Evolutionary conservation across 2,329 filamentous ascomycete species (phyloP), one percentile per base, ranked within the genome.

Genomic region (Cytospora schulzeri): DNA sequence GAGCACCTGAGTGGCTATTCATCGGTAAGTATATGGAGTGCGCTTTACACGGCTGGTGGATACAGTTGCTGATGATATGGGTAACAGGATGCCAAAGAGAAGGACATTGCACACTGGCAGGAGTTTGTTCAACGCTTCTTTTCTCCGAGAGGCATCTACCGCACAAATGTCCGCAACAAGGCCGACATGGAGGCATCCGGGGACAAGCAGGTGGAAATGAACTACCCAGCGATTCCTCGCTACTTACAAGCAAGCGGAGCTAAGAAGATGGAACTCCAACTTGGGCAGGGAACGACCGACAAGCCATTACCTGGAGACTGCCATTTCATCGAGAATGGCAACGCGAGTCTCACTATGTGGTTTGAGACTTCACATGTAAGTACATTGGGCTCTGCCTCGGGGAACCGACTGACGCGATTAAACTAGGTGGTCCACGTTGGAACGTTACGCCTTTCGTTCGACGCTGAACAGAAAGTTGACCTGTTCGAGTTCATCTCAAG

Each of bases 171-270:
- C 12, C 55, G 52, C n/a, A 64, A 66, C 31, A 66, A 66, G 33
- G 48, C 60, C 50, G 62, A 64, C 31, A 38, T 35, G 5, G 65
- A 66, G 54, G 55, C 57, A 51, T 57, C 57, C 17, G 57, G 57
- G 26, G 85, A 89, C 62, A 97, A 96, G 79, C 87, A 90, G 71
- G 97, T 93, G 71, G 93, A 97, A 74, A 92, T 98, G 57, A 86
- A 89, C 3, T 91, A 87, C 65, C 86, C 93, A 4, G 91, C 91
- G 0, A 82, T 99, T 54, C 87, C 94, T 38, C 88, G 94, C 71
- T 98, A 95, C 76, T 97, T 97, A 74, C 88, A 91, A 71, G 93
- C 92, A 0, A 94, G 92, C 66, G 93, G 93, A 8, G 88, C 97
- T 62, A 90, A 86, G 70, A 91, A 88, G 62, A 91, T 98, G 70